phyloP scores from a whole-genome alignment of 83 land plant species.

The Diphasiastrum complanatum region DNA sequence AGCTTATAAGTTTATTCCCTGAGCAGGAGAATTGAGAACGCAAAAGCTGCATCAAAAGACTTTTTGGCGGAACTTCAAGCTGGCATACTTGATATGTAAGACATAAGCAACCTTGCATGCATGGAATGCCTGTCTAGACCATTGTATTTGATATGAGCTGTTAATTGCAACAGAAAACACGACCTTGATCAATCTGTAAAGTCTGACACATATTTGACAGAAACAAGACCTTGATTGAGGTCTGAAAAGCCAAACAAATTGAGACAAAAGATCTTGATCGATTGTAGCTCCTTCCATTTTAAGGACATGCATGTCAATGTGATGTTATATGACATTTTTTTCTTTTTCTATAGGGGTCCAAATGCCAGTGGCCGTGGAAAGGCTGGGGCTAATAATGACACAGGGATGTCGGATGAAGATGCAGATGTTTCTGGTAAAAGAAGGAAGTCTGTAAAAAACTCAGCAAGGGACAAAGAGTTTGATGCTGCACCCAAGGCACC shows the following conservation, averaged over 20 bases:
- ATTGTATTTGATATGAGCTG: too few relatives aligned
- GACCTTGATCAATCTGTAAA: too few relatives aligned
- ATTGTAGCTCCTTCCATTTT: too few relatives aligned
- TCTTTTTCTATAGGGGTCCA: slow-evolving; percentile 62
- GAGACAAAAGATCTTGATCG: too few relatives aligned
- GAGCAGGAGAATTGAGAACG: slow-evolving; percentile 83
- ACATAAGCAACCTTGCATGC: too few relatives aligned
- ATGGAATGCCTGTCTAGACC: too few relatives aligned
- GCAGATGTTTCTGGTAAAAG: slow-evolving; percentile 59
- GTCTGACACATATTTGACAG: too few relatives aligned
- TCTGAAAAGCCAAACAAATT: too few relatives aligned
- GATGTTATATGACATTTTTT: slow-evolving; percentile 2
- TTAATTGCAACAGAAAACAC: too few relatives aligned
- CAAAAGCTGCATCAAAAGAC: slow-evolving; percentile 68
- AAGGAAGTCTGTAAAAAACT: slow-evolving; percentile 57
- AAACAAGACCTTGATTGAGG: too few relatives aligned
- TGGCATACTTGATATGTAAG: slow-evolving; percentile 83
- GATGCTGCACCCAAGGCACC: slow-evolving; percentile 81
- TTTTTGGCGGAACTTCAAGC: slow-evolving; percentile 74
- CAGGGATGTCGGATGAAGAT: slow-evolving; percentile 88
- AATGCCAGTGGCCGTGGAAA: slow-evolving; percentile 38
- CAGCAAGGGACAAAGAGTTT: slow-evolving; percentile 56
- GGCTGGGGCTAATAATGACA: too few relatives aligned
- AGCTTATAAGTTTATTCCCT: not conserved
- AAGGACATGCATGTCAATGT: not conserved